These are phyloP conservation scores for Acrasis kona DNA, from an alignment of 78 protist species.

Conservation along the genomic window DNA sequence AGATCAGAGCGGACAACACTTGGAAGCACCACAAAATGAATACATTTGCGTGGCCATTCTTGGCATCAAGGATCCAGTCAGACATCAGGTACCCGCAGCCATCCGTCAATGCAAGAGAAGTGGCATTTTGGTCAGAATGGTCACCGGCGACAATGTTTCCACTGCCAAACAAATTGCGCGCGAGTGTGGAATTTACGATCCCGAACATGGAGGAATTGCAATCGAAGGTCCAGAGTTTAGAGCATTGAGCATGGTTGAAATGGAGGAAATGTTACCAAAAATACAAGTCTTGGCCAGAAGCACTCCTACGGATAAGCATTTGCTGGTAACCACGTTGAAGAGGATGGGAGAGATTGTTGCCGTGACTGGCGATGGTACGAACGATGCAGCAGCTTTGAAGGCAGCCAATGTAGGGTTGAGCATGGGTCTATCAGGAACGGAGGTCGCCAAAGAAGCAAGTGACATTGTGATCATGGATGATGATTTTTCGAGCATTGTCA, in stretches of 20 bases:
- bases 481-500: constrained; percentile 71
- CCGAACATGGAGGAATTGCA: constrained; percentile 25
- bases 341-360: constrained; percentile 70
- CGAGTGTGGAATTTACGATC: constrained; percentile 58
- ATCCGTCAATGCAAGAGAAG: constrained; percentile 50
- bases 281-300: constrained; percentile 81
- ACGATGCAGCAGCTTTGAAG: constrained; percentile 77
- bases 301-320: constrained; percentile 70
- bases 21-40: no score
- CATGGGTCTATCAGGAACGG: constrained; percentile 82
- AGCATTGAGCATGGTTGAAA: constrained; percentile 11
- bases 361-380: constrained; percentile 85
- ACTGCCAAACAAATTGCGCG: constrained; percentile 77
- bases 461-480: constrained; percentile 87
- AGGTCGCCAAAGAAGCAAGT: constrained; percentile 83
- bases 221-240: constrained; percentile 50
- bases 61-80: constrained; percentile 61
- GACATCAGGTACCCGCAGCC: constrained; percentile 53
- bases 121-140: constrained; percentile 71
- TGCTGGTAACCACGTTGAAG: constrained; percentile 60
- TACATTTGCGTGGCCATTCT: no score
- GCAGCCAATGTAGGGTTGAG: constrained; percentile 80
- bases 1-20: no score
- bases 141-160: constrained; percentile 73
- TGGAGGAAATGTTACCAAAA: neutral